Percentiles rank a stretch among this genome's conserved stretches.
These are phyloP conservation scores for Venturia asperata DNA, from an alignment of 2,329 filamentous ascomycete species.

Conservation along the genomic window DNA sequence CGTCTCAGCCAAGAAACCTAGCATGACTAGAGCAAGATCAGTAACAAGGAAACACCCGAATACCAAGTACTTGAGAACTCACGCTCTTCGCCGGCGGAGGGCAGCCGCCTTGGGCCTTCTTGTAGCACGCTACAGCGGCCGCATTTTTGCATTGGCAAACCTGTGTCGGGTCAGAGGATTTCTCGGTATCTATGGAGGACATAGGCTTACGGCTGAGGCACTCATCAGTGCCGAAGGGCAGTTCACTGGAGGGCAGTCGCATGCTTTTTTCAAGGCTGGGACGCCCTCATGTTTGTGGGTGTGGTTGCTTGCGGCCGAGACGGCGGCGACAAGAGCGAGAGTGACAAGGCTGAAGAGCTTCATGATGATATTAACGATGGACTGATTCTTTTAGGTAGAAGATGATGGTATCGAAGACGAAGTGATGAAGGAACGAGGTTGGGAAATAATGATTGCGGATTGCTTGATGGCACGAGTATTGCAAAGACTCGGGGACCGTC, in stretches of 20 bases:
- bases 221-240: conserved; percentile 4
- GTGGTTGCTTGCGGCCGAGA: background rate
- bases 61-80: background rate
- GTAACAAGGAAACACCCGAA: too few relatives aligned
- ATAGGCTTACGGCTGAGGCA: background rate
- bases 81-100: background rate
- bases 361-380: background rate
- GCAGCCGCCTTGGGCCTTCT: background rate
- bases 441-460: background rate
- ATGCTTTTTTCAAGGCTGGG: background rate
- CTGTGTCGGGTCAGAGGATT: background rate
- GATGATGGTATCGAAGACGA: background rate
- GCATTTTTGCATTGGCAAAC: conserved; percentile 6
- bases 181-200: too few relatives aligned
- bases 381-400: background rate
- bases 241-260: background rate
- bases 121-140: conserved; percentile 1
- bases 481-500: background rate
- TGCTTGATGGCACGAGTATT: background rate
- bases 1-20: background rate
- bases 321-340: conserved; percentile 1
- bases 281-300: background rate
- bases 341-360: background rate
- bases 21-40: background rate
- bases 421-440: too few relatives aligned